These are phyloP conservation scores for Dryadomyces sulphureus DNA, from an alignment of 2,329 filamentous ascomycete species.

Conservation along the genomic window DNA sequence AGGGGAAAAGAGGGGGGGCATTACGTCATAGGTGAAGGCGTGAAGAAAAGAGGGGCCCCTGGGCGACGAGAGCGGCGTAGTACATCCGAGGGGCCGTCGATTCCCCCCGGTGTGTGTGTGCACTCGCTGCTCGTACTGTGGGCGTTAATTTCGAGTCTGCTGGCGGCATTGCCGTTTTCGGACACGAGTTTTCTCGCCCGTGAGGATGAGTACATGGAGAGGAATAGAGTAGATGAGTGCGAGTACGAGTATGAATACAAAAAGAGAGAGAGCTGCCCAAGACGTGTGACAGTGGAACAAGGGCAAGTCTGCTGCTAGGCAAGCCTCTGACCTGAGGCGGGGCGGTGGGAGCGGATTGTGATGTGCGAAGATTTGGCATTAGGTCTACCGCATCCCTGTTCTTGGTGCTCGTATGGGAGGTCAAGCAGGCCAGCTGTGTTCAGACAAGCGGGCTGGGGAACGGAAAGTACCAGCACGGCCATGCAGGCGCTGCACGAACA, in stretches of 20 bases:
- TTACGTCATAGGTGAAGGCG: not conserved
- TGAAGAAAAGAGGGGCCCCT: not conserved
- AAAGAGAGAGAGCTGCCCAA: not conserved
- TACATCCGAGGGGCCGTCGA: no score
- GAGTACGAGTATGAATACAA: not conserved
- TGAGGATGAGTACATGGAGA: not conserved
- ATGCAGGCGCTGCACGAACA: no score
- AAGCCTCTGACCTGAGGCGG: not conserved
- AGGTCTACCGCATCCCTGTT: not conserved
- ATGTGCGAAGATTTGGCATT: not conserved
- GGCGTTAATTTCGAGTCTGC: not conserved
- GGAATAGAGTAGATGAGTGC: not conserved
- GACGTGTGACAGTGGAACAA: not conserved
- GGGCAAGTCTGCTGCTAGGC: not conserved
- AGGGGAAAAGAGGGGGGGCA: not conserved
- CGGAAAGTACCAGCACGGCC: no score
- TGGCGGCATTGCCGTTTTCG: not conserved
- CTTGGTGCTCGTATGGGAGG: no score
- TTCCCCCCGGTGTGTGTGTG: not conserved
- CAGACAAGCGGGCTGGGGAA: no score
- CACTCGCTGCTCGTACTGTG: not conserved
- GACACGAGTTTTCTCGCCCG: not conserved
- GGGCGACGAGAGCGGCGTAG: not conserved
- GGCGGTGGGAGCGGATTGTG: not conserved
- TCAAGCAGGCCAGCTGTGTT: no score